Evolutionary conservation across 2,329 filamentous ascomycete genomes (phyloP).

Genomic region (Claviceps paspali): DNA sequence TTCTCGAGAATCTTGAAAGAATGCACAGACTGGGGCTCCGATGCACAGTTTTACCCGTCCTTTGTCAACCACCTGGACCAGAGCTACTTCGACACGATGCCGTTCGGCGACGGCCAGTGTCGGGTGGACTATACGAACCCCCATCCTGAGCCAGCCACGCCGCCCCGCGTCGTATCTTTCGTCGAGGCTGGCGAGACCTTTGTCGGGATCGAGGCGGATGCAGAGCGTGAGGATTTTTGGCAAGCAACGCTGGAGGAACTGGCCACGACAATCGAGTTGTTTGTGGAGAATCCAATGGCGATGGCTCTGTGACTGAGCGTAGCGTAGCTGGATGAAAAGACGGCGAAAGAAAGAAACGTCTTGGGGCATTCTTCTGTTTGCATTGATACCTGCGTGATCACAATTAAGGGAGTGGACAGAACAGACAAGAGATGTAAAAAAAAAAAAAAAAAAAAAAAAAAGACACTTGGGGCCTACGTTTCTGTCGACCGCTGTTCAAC

Average conservation of each 20-base stretch:
- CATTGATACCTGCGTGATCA: no score
- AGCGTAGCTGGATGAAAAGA: no score
- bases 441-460: background rate
- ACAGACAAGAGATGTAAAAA: background rate
- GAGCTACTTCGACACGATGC: slow-evolving; percentile 14
- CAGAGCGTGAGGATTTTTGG: slow-evolving; percentile 13
- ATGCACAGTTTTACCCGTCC: slow-evolving; percentile 11
- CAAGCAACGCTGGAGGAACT: slow-evolving; percentile 12
- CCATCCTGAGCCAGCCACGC: slow-evolving; percentile 11
- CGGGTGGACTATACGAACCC: slow-evolving; percentile 14
- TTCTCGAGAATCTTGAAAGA: slow-evolving; percentile 10
- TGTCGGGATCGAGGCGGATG: slow-evolving; percentile 14
- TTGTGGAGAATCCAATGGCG: slow-evolving; percentile 5
- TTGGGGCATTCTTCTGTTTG: no score
- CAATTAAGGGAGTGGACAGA: no score
- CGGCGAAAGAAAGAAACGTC: no score
- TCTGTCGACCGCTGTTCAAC: no score
- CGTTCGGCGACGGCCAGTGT: slow-evolving; percentile 13
- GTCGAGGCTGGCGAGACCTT: slow-evolving; percentile 10
- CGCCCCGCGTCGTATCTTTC: slow-evolving; percentile 13
- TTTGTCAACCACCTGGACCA: slow-evolving; percentile 16
- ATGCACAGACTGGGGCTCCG: slow-evolving; percentile 10
- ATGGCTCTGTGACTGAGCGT: no score
- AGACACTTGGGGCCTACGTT: no score
- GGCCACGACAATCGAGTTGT: slow-evolving; percentile 8